Percentiles rank a stretch among this genome's conserved stretches.
phyloP scores from a whole-genome alignment of 1,139 yeast genomes.

The Kluyveromyces sp. region DNA sequence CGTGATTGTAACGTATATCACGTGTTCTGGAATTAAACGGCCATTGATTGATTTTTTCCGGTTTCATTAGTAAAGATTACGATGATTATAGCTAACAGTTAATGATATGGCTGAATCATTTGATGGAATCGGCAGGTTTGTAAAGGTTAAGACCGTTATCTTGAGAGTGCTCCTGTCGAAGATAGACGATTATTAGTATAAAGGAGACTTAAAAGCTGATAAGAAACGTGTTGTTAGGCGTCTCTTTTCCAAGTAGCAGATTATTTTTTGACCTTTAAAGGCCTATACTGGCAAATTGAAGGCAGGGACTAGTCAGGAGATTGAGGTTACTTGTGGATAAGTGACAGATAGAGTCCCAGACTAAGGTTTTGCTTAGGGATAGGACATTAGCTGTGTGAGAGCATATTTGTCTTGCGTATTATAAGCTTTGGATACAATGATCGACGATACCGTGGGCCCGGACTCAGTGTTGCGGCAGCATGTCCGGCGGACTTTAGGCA shows the following conservation, averaged over 20 bases:
- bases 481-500: slow-evolving; percentile 16
- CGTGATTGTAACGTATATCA: background rate
- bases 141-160: background rate
- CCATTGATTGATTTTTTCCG: too few species aligned
- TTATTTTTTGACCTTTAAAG: too few species aligned
- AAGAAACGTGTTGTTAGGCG: too few species aligned
- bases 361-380: too few species aligned
- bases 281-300: too few species aligned
- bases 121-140: background rate
- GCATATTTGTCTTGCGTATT: background rate
- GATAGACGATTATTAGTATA: background rate
- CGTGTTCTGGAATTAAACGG: too few species aligned
- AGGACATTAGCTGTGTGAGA: background rate
- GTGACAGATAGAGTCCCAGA: too few species aligned
- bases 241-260: too few species aligned
- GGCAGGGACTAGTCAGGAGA: too few species aligned
- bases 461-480: slow-evolving; percentile 12
- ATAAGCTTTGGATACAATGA: slow-evolving; percentile 4
- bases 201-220: too few species aligned
- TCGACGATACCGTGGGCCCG: slow-evolving; percentile 8
- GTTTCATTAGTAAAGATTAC: too few species aligned
- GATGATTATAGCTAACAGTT: background rate
- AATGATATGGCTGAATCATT: background rate
- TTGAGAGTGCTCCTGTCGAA: background rate
- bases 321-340: too few species aligned